Conservation (phyloP, 2,329 filamentous ascomycete species). For the Arthrobotrys conoides region DNA sequence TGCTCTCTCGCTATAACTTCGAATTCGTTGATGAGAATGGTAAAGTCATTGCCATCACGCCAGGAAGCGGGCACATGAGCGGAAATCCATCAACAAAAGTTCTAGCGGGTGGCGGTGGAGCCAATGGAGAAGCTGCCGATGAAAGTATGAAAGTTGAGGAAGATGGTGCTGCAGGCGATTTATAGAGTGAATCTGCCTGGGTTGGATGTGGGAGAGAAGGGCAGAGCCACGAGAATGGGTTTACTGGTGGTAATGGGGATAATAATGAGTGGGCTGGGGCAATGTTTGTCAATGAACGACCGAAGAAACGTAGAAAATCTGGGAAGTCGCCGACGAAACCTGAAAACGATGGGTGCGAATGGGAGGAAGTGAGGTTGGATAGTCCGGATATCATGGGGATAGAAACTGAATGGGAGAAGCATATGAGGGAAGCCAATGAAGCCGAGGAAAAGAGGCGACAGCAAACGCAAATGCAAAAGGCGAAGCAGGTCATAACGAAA, state of each 20-base stretch:
- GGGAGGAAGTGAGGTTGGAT: constrained; percentile 40
- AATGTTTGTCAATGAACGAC: constrained; percentile 5
- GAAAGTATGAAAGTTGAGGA: constrained; percentile 61
- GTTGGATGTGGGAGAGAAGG: not conserved
- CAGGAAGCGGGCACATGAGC: constrained; percentile 71
- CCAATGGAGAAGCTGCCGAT: constrained; percentile 30
- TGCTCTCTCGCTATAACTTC: constrained; percentile 95
- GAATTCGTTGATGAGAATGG: constrained; percentile 96
- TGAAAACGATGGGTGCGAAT: constrained; percentile 9
- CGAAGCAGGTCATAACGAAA: not conserved
- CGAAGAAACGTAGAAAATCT: constrained; percentile 9
- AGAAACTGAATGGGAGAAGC: not conserved
- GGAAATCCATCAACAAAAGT: constrained; percentile 45
- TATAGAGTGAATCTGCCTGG: constrained; percentile 44
- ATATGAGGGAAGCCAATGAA: not conserved
- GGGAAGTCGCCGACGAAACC: not conserved
- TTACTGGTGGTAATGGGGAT: not conserved
- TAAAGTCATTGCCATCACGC: constrained; percentile 86
- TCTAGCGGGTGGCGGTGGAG: constrained; percentile 42
- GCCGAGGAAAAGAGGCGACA: not conserved
- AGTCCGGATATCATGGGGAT: constrained; percentile 22
- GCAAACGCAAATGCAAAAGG: not conserved
- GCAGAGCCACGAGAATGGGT: not conserved
- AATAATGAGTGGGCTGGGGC: not conserved
- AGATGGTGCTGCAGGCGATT: constrained; percentile 48